phyloP scores from a whole-genome alignment of 1,284 basidiomycete genomes.

The Abortiporus biennis region DNA sequence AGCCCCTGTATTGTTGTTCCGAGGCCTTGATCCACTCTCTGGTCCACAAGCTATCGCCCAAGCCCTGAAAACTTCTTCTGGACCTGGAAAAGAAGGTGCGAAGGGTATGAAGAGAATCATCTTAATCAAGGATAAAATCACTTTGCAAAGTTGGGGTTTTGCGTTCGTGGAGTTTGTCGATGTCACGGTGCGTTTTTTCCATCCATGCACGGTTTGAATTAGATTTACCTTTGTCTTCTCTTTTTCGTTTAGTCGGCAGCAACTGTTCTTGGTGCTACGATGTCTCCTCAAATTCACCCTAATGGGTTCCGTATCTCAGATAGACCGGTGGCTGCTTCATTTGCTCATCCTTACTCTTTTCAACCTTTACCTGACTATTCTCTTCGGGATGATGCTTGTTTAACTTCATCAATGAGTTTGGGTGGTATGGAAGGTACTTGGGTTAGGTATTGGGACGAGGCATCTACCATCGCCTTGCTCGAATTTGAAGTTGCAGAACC shows the following conservation, averaged over 20 bases:
- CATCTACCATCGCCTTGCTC: slow-evolving; percentile 59
- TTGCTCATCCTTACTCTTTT: slow-evolving; percentile 83
- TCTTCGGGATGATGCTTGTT: slow-evolving; percentile 66
- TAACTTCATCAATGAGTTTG: slow-evolving; percentile 55
- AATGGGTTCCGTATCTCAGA: slow-evolving; percentile 85
- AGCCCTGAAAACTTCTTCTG: slow-evolving; percentile 66
- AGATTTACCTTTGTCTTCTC: background rate
- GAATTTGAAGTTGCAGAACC: slow-evolving; percentile 77
- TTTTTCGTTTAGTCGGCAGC: slow-evolving; percentile 54
- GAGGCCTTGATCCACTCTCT: slow-evolving; percentile 83
- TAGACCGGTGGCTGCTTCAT: slow-evolving; percentile 81
- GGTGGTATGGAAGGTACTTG: slow-evolving; percentile 67
- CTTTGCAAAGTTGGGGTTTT: slow-evolving; percentile 84
- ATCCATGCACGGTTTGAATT: slow-evolving; percentile 1
- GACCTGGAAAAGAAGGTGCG: slow-evolving; percentile 62
- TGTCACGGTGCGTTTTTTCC: slow-evolving; percentile 49
- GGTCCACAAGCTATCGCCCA: slow-evolving; percentile 80
- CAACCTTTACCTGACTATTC: slow-evolving; percentile 70
- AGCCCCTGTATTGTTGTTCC: slow-evolving; percentile 77
- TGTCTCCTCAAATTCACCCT: slow-evolving; percentile 80
- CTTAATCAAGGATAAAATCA: slow-evolving; percentile 80
- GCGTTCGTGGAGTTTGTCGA: slow-evolving; percentile 89
- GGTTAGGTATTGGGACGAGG: slow-evolving; percentile 83
- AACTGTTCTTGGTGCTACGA: slow-evolving; percentile 69
- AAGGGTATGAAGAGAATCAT: slow-evolving; percentile 83